Evolutionary conservation across 306 rosid genomes (phyloP), one percentile per base, ranked within the genome.

Genomic region (Trichosanthes cucumerina): DNA sequence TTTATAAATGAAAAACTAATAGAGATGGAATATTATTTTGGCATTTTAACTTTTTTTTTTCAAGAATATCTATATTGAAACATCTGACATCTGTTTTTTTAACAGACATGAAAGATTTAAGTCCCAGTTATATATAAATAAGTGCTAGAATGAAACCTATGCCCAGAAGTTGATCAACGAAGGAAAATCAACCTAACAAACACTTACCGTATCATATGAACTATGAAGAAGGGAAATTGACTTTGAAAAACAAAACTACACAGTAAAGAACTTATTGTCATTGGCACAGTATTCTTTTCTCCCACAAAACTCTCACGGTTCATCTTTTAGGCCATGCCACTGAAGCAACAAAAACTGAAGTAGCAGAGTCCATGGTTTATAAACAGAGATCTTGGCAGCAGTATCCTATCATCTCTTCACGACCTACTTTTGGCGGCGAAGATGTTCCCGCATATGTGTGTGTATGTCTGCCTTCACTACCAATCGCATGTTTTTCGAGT

Each of bases 401-500:
- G 4, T 46, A 23, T 43, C 23, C 33, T 23, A 70, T 43, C 38
- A 70, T 70, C 11, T 69, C 10, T 43, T 26, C 18, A 14, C 34
- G 12, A 13, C 24, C 76, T 92, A 88, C 84, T 88, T 92, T 81
- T 89, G 93, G 70, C 90, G 86, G 50, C 92, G 91, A 54, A 95
- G 89, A 89, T 59, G 88, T 44, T 95, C 97, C 41, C 93, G 84
- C 75, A 95, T 91, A 21, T 92, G 74, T 1, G 80, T 60, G 77
- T 92, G 96, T 49, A 87, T 89, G 82, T 92, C 97, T 0, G 88
- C 82, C 85, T 86, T 91, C 81, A 92, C 97, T 52, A 92, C 88
- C 85, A 95, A 82, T 64, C 89, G 92, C 97, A 92, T 86, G 83
- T 84, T 88, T 85, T 91, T 95, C 44, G 90, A 84, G 81, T 94